phyloP scores from a whole-genome alignment of 1,284 basidiomycete species.

The Irpex lacteus region DNA sequence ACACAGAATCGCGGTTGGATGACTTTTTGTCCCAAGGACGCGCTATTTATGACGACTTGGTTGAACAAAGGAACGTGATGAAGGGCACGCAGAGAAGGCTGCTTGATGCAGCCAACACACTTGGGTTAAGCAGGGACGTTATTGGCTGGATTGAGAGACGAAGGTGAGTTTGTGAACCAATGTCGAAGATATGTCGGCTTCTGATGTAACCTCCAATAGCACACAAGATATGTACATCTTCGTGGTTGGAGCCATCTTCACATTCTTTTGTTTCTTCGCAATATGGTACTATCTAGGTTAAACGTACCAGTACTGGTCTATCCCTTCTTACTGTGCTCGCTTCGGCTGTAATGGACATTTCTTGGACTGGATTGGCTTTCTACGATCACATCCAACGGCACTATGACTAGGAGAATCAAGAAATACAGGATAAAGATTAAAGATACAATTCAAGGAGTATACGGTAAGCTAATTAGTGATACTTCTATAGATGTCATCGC shows the following conservation, averaged over 20 bases:
- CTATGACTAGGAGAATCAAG: background rate
- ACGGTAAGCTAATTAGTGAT: background rate
- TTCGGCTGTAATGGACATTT: background rate
- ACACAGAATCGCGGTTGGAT: constrained; percentile 78
- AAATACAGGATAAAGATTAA: background rate
- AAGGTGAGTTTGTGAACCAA: constrained; percentile 49
- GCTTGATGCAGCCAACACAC: constrained; percentile 86
- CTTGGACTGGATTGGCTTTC: background rate
- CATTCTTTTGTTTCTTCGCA: constrained; percentile 86
- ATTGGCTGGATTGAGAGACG: constrained; percentile 94
- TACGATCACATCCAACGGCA: background rate
- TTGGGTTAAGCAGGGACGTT: constrained; percentile 88
- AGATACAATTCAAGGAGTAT: background rate
- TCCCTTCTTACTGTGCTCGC: background rate
- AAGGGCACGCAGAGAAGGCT: constrained; percentile 87
- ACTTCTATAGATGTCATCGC: constrained; percentile 25
- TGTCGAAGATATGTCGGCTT: background rate
- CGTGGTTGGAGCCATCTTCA: constrained; percentile 77
- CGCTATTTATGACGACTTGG: constrained; percentile 85
- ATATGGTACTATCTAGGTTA: constrained; percentile 90
- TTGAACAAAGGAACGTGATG: constrained; percentile 87
- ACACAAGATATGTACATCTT: constrained; percentile 95
- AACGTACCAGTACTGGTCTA: constrained; percentile 13
- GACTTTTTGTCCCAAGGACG: constrained; percentile 89
- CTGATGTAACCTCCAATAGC: constrained; percentile 37